Base-by-base conservation (phyloP, 257 asterid genomes). In the Ligustrum vulgare region DNA sequence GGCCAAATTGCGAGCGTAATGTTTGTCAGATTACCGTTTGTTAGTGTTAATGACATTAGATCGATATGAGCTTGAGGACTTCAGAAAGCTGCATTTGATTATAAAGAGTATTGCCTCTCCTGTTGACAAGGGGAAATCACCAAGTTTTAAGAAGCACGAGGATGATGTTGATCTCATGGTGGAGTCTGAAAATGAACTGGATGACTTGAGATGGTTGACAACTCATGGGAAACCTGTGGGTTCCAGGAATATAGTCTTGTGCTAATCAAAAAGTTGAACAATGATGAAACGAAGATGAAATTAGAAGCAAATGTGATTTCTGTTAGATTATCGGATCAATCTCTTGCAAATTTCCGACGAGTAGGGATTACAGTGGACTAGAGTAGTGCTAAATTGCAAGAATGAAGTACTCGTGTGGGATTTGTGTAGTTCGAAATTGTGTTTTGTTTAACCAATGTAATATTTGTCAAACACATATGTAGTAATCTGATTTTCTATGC, bases 131-230 rank as follows among this genome's bases (percentile, higher is more conserved):
- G 94, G 91, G 73, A 95, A 93, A 82, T 89, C 89, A 6, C 87
- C 88, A 18, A 90, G 90, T 80, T 87, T 89, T 77, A 95, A 82
- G 80, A 93, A 80, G 77, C 84, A 71, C 15, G 94, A 88, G 73
- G 97, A 93, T 35, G 97, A 91, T 58, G 37, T 83, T 74, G 93
- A 93, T 83, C 91, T 93, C 80, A 82, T 95, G 72, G 82, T 92
- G 83, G 96, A 92, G 69, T 95, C 91, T 77, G 99, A 95, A 18
- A 82, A 72, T 64, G 99, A 94, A 72, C 56, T 81, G 79, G 96
- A 93, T 49, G 86, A 32, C 35, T 58, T 25, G 77, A 82, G 62
- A 51, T 69, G 68, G 31, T 72, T 60, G 84, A 87, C 20, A 78
- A 78, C 60, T 77, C 83, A 34, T 95, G 99, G 99, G 83, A 81